Percentiles rank a stretch among this genome's conserved stretches.
Conservation (phyloP, 1,139 yeast genomes). For the Geotrichum klebahnii region DNA sequence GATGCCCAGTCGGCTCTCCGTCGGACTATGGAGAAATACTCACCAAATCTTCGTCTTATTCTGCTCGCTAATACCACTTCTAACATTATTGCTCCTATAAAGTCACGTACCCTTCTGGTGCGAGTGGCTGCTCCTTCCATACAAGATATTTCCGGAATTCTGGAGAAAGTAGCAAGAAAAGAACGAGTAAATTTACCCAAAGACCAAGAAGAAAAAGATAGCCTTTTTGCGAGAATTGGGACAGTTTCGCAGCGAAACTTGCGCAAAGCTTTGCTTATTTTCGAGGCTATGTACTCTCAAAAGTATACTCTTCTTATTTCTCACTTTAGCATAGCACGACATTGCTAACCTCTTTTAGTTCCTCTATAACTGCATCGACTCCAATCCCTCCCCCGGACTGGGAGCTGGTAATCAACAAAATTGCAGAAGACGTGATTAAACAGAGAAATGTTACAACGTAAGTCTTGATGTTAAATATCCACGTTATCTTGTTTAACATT, state of each 20-base stretch:
- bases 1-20: conserved; percentile 98
- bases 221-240: conserved; percentile 53
- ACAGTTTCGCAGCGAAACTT: conserved; percentile 61
- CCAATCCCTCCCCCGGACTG: conserved; percentile 70
- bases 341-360: conserved; percentile 6
- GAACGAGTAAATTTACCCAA: conserved; percentile 52
- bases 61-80: conserved; percentile 86
- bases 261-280: conserved; percentile 69
- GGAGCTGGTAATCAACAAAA: conserved; percentile 67
- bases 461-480: not conserved
- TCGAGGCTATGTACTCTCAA: conserved; percentile 83
- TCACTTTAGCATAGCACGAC: not conserved
- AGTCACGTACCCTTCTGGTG: conserved; percentile 82
- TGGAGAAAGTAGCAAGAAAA: conserved; percentile 52
- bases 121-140: conserved; percentile 78
- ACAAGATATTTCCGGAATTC: conserved; percentile 53
- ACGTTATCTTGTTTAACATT: not conserved
- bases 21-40: conserved; percentile 96
- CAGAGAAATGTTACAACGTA: conserved; percentile 57
- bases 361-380: conserved; percentile 32
- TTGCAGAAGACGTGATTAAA: conserved; percentile 57
- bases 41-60: conserved; percentile 77
- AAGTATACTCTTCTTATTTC: conserved; percentile 26
- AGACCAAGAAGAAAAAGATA: conserved; percentile 39
- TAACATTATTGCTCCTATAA: conserved; percentile 87